Conservation (phyloP, 1,139 yeast species). For the Candida sanyaensis region DNA sequence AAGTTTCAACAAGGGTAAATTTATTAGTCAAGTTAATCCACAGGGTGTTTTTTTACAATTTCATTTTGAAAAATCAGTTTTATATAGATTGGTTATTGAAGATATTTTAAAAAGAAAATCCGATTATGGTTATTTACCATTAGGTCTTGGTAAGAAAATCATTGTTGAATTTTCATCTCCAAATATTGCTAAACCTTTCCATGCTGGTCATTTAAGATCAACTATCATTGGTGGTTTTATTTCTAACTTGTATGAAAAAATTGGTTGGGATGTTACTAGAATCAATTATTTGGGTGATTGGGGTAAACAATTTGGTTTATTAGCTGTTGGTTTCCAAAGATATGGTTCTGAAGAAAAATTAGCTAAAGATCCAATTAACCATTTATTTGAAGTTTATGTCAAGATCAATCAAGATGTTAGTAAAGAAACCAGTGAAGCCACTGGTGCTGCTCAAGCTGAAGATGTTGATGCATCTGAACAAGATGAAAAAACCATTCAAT, state of each 20-base stretch:
- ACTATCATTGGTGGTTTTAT: constrained; percentile 98
- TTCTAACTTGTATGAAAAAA: constrained; percentile 82
- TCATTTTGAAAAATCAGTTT: constrained; percentile 66
- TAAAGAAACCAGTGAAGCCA: constrained; percentile 43
- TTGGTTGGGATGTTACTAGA: constrained; percentile 89
- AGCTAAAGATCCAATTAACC: constrained; percentile 83
- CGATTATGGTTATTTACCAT: constrained; percentile 72
- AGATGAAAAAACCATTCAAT: constrained; percentile 14
- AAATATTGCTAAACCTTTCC: constrained; percentile 98
- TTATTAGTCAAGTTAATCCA: constrained; percentile 68
- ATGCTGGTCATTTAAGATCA: constrained; percentile 97
- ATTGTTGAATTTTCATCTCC: constrained; percentile 95
- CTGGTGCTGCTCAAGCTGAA: constrained; percentile 53
- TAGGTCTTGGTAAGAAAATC: constrained; percentile 74
- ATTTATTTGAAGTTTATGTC: constrained; percentile 92
- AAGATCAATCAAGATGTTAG: constrained; percentile 78
- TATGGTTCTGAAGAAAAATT: constrained; percentile 82
- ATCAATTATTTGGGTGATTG: constrained; percentile 97
- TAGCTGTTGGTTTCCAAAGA: constrained; percentile 88
- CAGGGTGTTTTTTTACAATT: constrained; percentile 94
- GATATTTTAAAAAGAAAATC: constrained; percentile 64
- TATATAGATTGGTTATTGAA: constrained; percentile 69
- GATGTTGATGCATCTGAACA: constrained; percentile 15
- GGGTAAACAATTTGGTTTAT: constrained; percentile 98
- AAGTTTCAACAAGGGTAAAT: constrained; percentile 66